A percentile compares a stretch with the other conserved stretches of the same genome.
Conservation (phyloP, 129 eudicot genomes). For the Erigeron canadensis region DNA sequence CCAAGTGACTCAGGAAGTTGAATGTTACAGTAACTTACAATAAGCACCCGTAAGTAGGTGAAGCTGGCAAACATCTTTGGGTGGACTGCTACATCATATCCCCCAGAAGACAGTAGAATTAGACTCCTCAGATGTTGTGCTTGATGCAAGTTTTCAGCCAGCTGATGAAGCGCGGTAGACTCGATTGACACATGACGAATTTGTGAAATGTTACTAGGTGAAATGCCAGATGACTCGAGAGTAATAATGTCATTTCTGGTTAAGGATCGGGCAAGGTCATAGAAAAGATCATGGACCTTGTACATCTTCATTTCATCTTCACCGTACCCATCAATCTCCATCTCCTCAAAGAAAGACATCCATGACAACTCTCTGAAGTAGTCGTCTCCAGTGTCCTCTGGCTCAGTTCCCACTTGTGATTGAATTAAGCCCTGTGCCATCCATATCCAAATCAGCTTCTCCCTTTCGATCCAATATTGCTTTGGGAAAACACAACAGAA, state of each 20-base stretch:
- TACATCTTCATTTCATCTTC: not conserved
- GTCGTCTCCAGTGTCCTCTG: constrained; percentile 33
- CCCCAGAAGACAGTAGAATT: constrained; percentile 19
- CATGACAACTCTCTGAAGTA: constrained; percentile 30
- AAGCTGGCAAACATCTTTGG: constrained; percentile 21
- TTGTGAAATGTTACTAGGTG: constrained; percentile 16
- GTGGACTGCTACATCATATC: not conserved
- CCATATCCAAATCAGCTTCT: constrained; percentile 38
- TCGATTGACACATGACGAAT: constrained; percentile 30
- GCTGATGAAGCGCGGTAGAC: constrained; percentile 12
- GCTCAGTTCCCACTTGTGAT: constrained; percentile 10
- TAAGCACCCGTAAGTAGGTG: constrained; percentile 28
- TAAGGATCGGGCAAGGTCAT: constrained; percentile 34
- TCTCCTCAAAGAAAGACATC: constrained; percentile 35
- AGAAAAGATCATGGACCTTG: constrained; percentile 37
- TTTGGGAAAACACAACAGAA: constrained; percentile 33
- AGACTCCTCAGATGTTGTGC: constrained; percentile 33
- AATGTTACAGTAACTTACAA: constrained; percentile 30
- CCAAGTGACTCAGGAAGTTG: constrained; percentile 27
- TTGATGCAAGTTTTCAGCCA: constrained; percentile 17
- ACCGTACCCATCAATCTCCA: not conserved
- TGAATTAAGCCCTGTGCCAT: constrained; percentile 37
- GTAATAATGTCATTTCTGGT: constrained; percentile 24
- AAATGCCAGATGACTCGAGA: constrained; percentile 12
- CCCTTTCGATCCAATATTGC: constrained; percentile 18